Conservation (phyloP, 2,329 filamentous ascomycete genomes). For the Cercospora nicotianae region DNA sequence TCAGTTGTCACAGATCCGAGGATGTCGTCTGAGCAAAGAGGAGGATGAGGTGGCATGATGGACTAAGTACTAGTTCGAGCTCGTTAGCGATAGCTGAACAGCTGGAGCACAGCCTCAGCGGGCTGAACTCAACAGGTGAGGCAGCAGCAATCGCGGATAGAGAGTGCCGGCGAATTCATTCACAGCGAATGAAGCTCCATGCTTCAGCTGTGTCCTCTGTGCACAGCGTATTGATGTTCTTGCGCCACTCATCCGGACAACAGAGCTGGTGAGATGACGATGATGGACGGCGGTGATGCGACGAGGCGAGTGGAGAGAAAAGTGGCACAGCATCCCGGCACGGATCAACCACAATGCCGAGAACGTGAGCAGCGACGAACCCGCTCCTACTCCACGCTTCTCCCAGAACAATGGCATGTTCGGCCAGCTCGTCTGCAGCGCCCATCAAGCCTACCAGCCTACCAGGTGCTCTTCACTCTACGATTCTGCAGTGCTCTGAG, state of each 20-base stretch:
- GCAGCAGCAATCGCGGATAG: constrained; percentile 19
- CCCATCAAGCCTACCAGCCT: too few species aligned
- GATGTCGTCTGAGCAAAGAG: background rate
- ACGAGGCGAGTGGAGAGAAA: background rate
- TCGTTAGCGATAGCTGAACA: constrained; percentile 10
- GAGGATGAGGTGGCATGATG: background rate
- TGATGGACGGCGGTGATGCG: background rate
- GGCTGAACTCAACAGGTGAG: constrained; percentile 59
- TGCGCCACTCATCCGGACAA: background rate
- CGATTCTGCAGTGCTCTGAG: too few species aligned
- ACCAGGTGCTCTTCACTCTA: too few species aligned
- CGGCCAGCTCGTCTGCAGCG: too few species aligned
- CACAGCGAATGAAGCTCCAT: background rate
- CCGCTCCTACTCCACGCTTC: background rate
- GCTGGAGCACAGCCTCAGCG: constrained; percentile 24
- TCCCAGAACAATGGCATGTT: too few species aligned
- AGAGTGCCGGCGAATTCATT: background rate
- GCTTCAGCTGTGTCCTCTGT: background rate
- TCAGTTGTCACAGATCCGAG: background rate
- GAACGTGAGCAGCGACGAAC: background rate
- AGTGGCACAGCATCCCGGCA: background rate
- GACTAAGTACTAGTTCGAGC: constrained; percentile 5
- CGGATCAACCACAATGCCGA: background rate
- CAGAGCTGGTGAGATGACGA: background rate
- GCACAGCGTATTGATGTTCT: background rate